Evolutionary conservation across 23 red algal species (phyloP).

Genomic region (Gracilaria caudata): DNA sequence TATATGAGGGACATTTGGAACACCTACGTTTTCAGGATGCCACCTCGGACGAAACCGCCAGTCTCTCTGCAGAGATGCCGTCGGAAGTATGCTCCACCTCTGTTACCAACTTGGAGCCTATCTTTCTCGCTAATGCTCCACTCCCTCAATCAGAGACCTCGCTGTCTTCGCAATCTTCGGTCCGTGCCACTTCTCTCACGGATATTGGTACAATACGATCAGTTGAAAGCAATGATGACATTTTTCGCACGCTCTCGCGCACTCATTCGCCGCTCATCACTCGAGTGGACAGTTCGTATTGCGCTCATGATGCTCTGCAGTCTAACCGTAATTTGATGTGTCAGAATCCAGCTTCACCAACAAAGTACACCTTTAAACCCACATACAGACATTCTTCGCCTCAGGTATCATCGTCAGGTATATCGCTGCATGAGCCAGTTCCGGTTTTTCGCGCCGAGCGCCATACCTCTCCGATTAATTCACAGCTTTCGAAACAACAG

Average conservation of each 20-base stretch:
- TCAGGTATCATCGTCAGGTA: constrained; percentile 7
- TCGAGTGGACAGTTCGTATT: constrained; percentile 19
- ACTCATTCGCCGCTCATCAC: constrained; percentile 9
- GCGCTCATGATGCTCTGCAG: background rate
- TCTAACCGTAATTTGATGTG: constrained; percentile 14
- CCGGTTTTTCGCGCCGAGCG: background rate
- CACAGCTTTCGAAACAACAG: background rate
- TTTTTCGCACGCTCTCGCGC: background rate
- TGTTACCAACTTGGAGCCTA: background rate
- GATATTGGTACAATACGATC: background rate
- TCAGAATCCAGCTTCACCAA: constrained; percentile 6
- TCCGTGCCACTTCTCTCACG: background rate
- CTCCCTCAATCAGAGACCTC: background rate
- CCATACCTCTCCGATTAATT: background rate
- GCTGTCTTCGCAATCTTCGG: background rate
- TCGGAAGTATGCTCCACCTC: constrained; percentile 12
- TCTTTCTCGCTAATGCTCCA: background rate
- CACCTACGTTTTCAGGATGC: constrained; percentile 5
- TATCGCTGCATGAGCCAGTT: background rate
- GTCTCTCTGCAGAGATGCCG: background rate
- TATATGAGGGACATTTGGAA: constrained; percentile 10
- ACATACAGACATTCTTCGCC: background rate
- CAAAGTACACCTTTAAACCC: constrained; percentile 33
- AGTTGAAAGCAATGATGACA: constrained; percentile 13
- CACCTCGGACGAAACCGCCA: background rate